Conservation (phyloP, 2,329 filamentous ascomycete species). For the Sphaerulina musiva region DNA sequence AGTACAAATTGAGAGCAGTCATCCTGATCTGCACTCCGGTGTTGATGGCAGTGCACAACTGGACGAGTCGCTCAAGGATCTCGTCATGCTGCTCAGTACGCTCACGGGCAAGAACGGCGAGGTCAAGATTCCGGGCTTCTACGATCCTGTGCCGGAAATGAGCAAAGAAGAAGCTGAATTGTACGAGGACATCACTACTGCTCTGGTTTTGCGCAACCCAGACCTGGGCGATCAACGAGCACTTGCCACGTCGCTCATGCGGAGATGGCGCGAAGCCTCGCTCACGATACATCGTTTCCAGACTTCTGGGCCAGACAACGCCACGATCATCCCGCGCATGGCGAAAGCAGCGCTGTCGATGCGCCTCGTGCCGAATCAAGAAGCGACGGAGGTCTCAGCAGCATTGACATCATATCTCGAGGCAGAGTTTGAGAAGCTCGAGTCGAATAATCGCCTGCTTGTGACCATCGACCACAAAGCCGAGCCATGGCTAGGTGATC, state of each 20-base stretch:
- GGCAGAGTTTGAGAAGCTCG: slow-evolving; percentile 64
- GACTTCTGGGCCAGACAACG: slow-evolving; percentile 79
- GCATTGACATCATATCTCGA: slow-evolving; percentile 62
- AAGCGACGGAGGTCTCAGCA: slow-evolving; percentile 68
- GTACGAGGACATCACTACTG: slow-evolving; percentile 76
- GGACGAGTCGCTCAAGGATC: slow-evolving; percentile 85
- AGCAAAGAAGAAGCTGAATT: slow-evolving; percentile 69
- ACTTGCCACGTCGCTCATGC: slow-evolving; percentile 82
- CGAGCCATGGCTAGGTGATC: slow-evolving; percentile 60
- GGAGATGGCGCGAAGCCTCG: slow-evolving; percentile 90
- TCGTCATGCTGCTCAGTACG: slow-evolving; percentile 74
- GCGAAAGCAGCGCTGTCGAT: slow-evolving; percentile 85
- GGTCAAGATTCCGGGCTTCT: slow-evolving; percentile 81
- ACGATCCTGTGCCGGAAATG: slow-evolving; percentile 72
- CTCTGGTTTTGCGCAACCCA: slow-evolving; percentile 66
- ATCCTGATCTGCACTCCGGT: slow-evolving; percentile 87
- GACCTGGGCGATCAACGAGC: slow-evolving; percentile 56
- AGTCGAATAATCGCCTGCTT: slow-evolving; percentile 71
- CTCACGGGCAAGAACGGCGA: slow-evolving; percentile 75
- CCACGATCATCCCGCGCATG: slow-evolving; percentile 82
- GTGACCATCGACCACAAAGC: slow-evolving; percentile 87
- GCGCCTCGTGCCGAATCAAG: slow-evolving; percentile 87
- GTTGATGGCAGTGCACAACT: slow-evolving; percentile 91
- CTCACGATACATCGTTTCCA: slow-evolving; percentile 90
- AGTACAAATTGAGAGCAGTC: slow-evolving; percentile 74